Percentiles rank a stretch among this genome's conserved stretches.
These are phyloP conservation scores for Cystobasidium pallidum DNA, from an alignment of 1,284 basidiomycete genomes.

Conservation along the genomic window DNA sequence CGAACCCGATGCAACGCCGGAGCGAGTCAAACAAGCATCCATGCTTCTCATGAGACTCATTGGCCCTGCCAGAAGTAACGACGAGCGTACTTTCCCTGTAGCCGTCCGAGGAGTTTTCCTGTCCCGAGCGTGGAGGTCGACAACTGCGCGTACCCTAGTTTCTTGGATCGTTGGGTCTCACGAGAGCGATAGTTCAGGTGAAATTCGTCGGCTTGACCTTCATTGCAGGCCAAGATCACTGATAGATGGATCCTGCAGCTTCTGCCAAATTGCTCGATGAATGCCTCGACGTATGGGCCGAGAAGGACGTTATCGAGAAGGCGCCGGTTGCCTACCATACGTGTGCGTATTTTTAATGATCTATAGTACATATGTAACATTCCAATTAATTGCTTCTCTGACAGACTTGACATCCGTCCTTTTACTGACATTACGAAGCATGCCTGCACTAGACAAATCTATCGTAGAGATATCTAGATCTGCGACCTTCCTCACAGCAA, in stretches of 20 bases:
- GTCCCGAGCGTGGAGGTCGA: constrained; percentile 1
- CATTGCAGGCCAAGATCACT: not conserved
- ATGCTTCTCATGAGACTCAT: not conserved
- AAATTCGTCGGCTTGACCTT: too few species aligned
- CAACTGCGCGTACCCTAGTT: not conserved
- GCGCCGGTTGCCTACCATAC: constrained; percentile 22
- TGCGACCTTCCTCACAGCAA: constrained; percentile 69
- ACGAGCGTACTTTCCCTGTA: not conserved
- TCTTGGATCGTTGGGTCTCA: not conserved
- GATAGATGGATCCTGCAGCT: not conserved
- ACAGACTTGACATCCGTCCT: constrained; percentile 67
- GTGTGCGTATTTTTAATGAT: not conserved
- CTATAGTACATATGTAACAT: not conserved
- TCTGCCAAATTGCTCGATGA: not conserved
- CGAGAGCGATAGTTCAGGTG: not conserved
- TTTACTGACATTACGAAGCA: constrained; percentile 66
- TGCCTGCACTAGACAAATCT: constrained; percentile 62
- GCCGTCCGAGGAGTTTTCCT: not conserved
- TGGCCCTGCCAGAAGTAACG: not conserved
- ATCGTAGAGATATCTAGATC: constrained; percentile 60
- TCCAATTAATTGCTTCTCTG: constrained; percentile 59
- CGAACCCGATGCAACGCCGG: not conserved
- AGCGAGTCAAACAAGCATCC: constrained; percentile 17
- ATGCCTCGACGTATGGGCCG: not conserved
- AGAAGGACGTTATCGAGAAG: not conserved